Conservation (phyloP, 441 rosid species). For the Gossypium lobatum region DNA sequence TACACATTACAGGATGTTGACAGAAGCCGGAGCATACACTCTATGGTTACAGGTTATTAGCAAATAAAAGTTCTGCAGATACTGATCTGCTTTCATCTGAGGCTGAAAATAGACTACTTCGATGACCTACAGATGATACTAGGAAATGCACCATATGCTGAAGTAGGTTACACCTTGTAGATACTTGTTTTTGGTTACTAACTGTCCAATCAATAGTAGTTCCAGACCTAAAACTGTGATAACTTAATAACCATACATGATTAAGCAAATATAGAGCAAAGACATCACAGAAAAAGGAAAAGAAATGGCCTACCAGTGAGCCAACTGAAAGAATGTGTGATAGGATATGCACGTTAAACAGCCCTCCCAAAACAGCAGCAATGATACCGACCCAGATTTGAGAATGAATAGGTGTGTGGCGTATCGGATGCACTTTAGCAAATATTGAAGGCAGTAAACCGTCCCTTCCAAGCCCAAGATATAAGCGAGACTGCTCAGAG, state of each 20-base stretch:
- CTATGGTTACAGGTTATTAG: neutral
- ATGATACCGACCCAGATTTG: conserved; percentile 94
- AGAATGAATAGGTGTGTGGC: conserved; percentile 84
- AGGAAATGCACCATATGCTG: neutral
- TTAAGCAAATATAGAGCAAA: neutral
- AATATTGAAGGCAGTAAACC: conserved; percentile 66
- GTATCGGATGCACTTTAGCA: conserved; percentile 68
- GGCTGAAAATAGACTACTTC: neutral
- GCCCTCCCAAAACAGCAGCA: conserved; percentile 72
- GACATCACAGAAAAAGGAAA: neutral
- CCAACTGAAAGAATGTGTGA: conserved; percentile 98
- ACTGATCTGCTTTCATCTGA: neutral
- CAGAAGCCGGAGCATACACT: neutral
- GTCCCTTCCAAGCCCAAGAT: conserved; percentile 72
- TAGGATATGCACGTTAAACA: conserved; percentile 74
- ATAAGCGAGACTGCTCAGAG: conserved; percentile 73
- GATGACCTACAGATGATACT: neutral
- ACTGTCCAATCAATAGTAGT: too few species aligned
- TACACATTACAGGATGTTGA: neutral
- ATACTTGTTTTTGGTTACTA: too few species aligned
- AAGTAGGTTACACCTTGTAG: neutral
- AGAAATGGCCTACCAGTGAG: conserved; percentile 56
- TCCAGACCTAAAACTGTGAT: neutral
- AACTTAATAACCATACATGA: conserved; percentile 1
- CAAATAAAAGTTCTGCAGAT: conserved; percentile 1